These are phyloP conservation scores for Boletellus sp. DNA, from an alignment of 768 basidiomycete species.

Conservation along the genomic window DNA sequence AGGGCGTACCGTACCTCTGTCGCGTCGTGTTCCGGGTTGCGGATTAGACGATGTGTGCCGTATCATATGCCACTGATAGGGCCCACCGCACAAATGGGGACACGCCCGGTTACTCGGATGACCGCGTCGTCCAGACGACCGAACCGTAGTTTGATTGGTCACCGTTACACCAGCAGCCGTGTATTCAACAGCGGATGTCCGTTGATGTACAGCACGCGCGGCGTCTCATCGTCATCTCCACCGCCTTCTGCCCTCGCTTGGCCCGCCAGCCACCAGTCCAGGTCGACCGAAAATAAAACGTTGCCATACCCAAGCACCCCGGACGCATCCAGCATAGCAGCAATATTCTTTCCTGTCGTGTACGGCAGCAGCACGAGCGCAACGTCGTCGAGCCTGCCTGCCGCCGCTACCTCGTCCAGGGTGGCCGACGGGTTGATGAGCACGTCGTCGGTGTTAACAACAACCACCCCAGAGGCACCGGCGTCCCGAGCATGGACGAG, in stretches of 20 bases:
- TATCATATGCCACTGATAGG: no score
- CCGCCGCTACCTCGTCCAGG: slow-evolving; percentile 49
- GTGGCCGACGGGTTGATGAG: slow-evolving; percentile 66
- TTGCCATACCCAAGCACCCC: slow-evolving; percentile 45
- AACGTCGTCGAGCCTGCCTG: slow-evolving; percentile 55
- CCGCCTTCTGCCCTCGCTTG: slow-evolving; percentile 15
- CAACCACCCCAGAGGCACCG: slow-evolving; percentile 74
- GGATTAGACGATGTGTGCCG: no score
- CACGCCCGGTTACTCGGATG: no score
- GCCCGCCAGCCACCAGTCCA: slow-evolving; percentile 29
- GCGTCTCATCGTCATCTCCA: slow-evolving; percentile 28
- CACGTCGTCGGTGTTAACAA: slow-evolving; percentile 61
- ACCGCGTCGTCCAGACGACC: no score
- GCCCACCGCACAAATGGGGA: no score
- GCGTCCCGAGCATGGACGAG: slow-evolving; percentile 62
- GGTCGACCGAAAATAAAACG: slow-evolving; percentile 50
- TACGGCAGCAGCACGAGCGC: slow-evolving; percentile 57
- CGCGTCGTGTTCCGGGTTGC: no score
- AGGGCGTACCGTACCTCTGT: no score
- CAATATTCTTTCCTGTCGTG: slow-evolving; percentile 49
- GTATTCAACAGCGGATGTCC: slow-evolving; percentile 76
- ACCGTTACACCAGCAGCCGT: slow-evolving; percentile 53
- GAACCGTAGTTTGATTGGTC: neutral
- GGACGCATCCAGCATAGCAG: slow-evolving; percentile 52
- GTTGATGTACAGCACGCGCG: slow-evolving; percentile 69